Evolutionary conservation across 2,329 filamentous ascomycete genomes (phyloP), one percentile per base, ranked within the genome.

Genomic region (Colletotrichum liaoningense): DNA sequence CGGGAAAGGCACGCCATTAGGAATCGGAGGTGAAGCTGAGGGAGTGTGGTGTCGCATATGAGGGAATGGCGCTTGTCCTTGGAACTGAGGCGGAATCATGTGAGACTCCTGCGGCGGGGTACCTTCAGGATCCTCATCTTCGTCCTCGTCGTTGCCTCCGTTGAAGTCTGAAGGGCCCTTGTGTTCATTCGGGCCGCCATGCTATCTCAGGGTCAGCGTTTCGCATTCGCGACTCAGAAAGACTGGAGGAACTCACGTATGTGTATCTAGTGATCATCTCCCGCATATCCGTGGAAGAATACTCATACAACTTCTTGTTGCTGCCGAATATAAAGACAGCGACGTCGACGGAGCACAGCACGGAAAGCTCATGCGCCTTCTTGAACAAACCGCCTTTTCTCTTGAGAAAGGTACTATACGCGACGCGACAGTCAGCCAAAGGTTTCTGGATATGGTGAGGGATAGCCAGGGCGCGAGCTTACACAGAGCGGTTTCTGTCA

Each of bases 301-400:
- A 99, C 84, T 99, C 95, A 84, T 98, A 98, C 30, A 99, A 89
- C 86, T 98, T 98, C 89, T 98, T 99, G 85, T 99, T 99, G 85
- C 94, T 95, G 76, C 96, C 96, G 81, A 98, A 98, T 80, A 99
- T 98, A 83, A 99, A 97, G 80, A 99, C 97, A 54, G 97, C 97
- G 77, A 99, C 97, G 83, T 99, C 97, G 82, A 99, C 97, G 52
- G 95, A 98, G 84, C 97, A 99, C 75, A 99, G 93, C 59, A 99
- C 97, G 66, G 96, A 98, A 65, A 99, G 90, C 89, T 99, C 97
- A 83, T 99, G 95, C 67, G 97, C 97, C 90, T 99, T 99, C 88
- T 99, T 99, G 90, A 99, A 99, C 63, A 99, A 88, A 79, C 97
- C 97, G 79, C 96, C 97, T 86, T 99, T 99, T 86, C 97, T 94